Evolutionary conservation across 495 filamentous ascomycete species (phyloP), one percentile per base, ranked within the genome.

Genomic region (Podospora conica): DNA sequence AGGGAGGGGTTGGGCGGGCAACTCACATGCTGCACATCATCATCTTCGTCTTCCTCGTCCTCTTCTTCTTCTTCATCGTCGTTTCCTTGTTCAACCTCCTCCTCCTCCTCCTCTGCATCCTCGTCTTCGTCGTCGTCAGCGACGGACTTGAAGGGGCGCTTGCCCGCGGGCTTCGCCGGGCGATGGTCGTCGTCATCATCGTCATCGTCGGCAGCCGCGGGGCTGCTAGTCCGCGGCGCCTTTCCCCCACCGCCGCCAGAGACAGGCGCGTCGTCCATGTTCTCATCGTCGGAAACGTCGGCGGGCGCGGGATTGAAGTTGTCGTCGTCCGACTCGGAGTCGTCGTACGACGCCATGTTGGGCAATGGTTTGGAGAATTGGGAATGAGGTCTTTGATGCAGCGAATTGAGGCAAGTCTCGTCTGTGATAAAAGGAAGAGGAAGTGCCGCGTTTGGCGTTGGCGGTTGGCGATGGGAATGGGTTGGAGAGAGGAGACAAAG

Each of bases 281-380:
- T 67, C 58, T 92, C 90, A 55, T 85, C 85, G 65, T 91, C 90
- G 6, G 90, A 92, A 3, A 88, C 75, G 61, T 90, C 86, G 59
- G 80, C 86, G 10, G 86, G 85, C 24, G 80, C 82, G 28, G 91
- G 91, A 73, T 94, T 92, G 78, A 94, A 93, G 69, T 91, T 87
- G 69, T 91, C 90, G 63, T 92, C 90, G 61, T 92, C 90, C 27
- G 72, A 75, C 23, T 91, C 90, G 63, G 88, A 91, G 64, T 88
- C 89, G 69, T 69, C 69, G 68, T 57, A 67, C 6, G 74, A 75
- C 60, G 74, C 71, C 74, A 76, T 76, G 22, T 55, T 66, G 27
- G 53, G 18, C 27, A 29, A 53, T 23, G 9, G 18, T 8, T 58
- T 58, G 8, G 9, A 28, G 25, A 15, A 40, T 6, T 48, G 40